Conservation (phyloP, 1,139 yeast genomes). For the Suhomyces anneliseae region DNA sequence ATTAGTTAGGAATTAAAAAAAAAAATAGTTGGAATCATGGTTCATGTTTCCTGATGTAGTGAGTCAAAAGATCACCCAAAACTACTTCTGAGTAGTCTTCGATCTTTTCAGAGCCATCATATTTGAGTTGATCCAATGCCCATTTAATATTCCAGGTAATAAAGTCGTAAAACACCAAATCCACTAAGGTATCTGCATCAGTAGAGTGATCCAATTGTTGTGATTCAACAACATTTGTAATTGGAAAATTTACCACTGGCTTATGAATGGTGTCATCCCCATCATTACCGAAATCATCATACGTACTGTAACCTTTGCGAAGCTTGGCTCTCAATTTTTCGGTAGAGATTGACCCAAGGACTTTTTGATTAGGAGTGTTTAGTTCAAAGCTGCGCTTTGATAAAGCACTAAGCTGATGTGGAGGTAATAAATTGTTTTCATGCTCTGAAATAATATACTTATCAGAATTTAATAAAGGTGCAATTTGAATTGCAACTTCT, state of each 20-base stretch:
- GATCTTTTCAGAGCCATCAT: conserved; percentile 16
- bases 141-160: conserved; percentile 60
- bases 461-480: conserved; percentile 50
- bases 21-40: neutral
- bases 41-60: conserved; percentile 22
- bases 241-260: conserved; percentile 54
- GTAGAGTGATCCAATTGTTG: conserved; percentile 20
- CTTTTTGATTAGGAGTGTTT: neutral
- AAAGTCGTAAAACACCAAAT: conserved; percentile 78
- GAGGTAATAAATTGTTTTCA: conserved; percentile 24
- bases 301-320: conserved; percentile 70
- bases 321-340: conserved; percentile 15
- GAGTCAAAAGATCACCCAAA: conserved; percentile 36
- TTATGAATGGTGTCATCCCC: conserved; percentile 91
- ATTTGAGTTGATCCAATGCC: conserved; percentile 49
- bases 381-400: neutral
- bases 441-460: conserved; percentile 37
- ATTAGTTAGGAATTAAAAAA: no score
- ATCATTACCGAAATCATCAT: conserved; percentile 76
- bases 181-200: conserved; percentile 40
- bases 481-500: conserved; percentile 46
- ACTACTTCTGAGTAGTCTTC: conserved; percentile 33
- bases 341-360: no score
- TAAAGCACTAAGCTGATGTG: conserved; percentile 22
- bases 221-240: conserved; percentile 77